Evolutionary conservation across 1,284 basidiomycete species (phyloP), one percentile per base, ranked within the genome.

Genomic region (Xerocomus amazonicus): DNA sequence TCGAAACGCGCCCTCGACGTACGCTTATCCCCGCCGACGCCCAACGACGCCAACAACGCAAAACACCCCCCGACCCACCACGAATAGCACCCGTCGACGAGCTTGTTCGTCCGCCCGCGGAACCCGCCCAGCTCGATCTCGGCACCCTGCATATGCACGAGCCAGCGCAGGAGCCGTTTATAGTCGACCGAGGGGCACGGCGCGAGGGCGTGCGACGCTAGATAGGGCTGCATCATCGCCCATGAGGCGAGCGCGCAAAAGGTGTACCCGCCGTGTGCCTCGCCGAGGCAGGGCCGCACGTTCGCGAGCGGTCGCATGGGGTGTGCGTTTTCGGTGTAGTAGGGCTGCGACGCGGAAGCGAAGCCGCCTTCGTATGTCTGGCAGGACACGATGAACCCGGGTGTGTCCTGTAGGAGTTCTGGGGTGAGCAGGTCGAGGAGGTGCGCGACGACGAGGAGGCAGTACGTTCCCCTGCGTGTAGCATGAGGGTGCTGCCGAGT

Each of bases 291-390:
- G 17, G 80, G 87, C 12, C 81, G 78, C 2, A 81, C 75, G 9
- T 66, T 66, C 1, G 67, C 58, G 28, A 76, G 68, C 27, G 70
- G 62, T 12, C 60, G 58, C 19, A 60, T 61, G 9, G 35, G 53
- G 33, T 66, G 60, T 47, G 59, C 57, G 4, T 55, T 46, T 9
- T 65, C 53, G 14, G 69, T 61, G 53, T 74, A 82, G 47, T 78
- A 81, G 0, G 90, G 84, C 47, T 90, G 85, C 0, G 91, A 90
- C 0, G 92, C 78, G 4, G 88, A 90, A 0, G 93, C 81, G 62
- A 99, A 95, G 0, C 97, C 96, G 33, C 97, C 97, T 71, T 99
- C 97, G 71, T 96, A 99, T 0, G 95, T 99, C 70, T 99, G 97
- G 64, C 94, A 97, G 9, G 86, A 88, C 1, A 77, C 79, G 44